Percentiles rank a stretch among this genome's conserved stretches.
phyloP scores from a whole-genome alignment of 2,329 filamentous ascomycete genomes.

The Trichoderma brevicompactum region DNA sequence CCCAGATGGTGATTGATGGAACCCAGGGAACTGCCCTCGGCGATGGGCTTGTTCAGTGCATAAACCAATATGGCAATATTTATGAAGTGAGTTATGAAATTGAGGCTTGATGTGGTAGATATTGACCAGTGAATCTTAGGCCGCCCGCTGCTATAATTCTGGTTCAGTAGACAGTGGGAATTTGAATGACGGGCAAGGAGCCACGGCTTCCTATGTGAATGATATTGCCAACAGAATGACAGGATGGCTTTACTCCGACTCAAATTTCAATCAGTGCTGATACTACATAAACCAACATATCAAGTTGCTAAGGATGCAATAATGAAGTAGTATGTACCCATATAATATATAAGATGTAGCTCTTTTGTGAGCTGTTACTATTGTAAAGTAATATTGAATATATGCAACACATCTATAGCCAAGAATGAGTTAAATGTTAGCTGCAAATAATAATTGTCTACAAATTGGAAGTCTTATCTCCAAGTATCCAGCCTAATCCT shows the following conservation, averaged over 20 bases:
- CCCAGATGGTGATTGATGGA: constrained; percentile 47
- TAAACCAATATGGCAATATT: constrained; percentile 21
- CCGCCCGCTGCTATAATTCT: constrained; percentile 33
- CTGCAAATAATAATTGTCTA: too few relatives aligned
- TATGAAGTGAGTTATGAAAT: not conserved
- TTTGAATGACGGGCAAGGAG: constrained; percentile 31
- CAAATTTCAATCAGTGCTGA: not conserved
- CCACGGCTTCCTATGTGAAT: constrained; percentile 31
- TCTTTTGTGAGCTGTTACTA: too few relatives aligned
- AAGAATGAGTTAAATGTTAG: too few relatives aligned
- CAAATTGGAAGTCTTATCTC: too few relatives aligned
- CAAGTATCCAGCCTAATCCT: too few relatives aligned
- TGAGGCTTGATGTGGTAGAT: too few relatives aligned
- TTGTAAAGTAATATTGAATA: too few relatives aligned
- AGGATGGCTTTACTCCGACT: constrained; percentile 28
- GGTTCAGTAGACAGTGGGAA: constrained; percentile 33
- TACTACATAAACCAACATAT: not conserved
- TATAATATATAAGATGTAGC: too few relatives aligned
- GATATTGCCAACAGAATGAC: constrained; percentile 33
- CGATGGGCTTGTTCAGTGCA: constrained; percentile 43
- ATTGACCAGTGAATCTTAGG: constrained; percentile 17
- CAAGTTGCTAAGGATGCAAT: too few relatives aligned
- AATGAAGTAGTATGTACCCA: too few relatives aligned
- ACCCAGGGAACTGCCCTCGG: constrained; percentile 47
- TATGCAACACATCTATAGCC: too few relatives aligned